Percentiles rank a stretch among this genome's conserved stretches.
Evolutionary conservation across 2,329 filamentous ascomycete genomes (phyloP).

Genomic region (Diaporthe sp.): DNA sequence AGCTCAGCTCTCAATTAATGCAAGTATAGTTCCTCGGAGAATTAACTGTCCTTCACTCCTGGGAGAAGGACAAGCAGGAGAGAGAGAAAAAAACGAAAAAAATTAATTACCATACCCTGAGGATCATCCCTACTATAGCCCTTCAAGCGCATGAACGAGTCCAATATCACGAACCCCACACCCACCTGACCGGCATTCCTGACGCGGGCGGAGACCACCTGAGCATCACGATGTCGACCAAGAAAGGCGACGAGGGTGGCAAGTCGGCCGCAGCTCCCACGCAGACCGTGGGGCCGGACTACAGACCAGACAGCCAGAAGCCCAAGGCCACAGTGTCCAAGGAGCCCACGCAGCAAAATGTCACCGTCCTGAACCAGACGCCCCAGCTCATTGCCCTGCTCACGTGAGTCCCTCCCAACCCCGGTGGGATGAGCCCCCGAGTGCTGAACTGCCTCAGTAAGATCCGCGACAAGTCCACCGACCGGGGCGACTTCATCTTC

Average conservation of each 20-base stretch:
- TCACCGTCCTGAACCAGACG: conserved; percentile 91
- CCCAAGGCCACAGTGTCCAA: conserved; percentile 92
- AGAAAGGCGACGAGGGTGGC: conserved; percentile 30
- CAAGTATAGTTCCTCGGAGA: conserved; percentile 18
- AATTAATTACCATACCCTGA: neutral
- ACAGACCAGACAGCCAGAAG: conserved; percentile 82
- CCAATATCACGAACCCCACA: conserved; percentile 39
- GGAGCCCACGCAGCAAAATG: conserved; percentile 84
- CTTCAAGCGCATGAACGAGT: conserved; percentile 32
- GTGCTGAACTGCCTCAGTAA: conserved; percentile 72
- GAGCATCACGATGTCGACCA: conserved; percentile 36
- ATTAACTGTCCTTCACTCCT: neutral
- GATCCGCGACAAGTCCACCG: conserved; percentile 92
- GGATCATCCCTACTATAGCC: conserved; percentile 29
- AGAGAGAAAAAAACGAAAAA: neutral
- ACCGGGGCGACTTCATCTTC: conserved; percentile 97
- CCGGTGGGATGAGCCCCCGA: neutral
- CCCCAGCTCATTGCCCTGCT: conserved; percentile 97
- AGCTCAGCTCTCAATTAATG: conserved; percentile 4
- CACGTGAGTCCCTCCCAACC: conserved; percentile 78
- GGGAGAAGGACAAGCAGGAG: neutral
- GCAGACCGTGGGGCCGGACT: conserved; percentile 84
- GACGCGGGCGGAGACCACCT: conserved; percentile 3
- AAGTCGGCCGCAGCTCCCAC: conserved; percentile 54
- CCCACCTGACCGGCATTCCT: conserved; percentile 13